Evolutionary conservation across 805 yeast species (phyloP), one percentile per base, ranked within the genome.

Genomic region (Candida michaelii): DNA sequence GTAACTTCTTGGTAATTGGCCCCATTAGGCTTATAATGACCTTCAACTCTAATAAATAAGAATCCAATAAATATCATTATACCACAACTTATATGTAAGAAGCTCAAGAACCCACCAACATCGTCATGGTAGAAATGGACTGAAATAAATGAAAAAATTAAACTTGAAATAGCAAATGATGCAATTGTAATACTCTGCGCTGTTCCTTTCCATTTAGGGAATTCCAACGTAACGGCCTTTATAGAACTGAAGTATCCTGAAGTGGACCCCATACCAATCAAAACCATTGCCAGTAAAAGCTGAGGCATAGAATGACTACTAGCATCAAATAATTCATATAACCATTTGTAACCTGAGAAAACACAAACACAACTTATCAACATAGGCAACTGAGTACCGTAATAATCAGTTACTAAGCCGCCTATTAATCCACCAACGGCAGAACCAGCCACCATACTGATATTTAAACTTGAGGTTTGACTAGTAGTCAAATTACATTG

Each of bases 161-260:
- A 49, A 33, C 63, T 56, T 9, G 66, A 55, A 8, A 64, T 62
- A n/a, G 69, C 69, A 53, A 64, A 64, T 9, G 64, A 59, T 1
- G 69, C 65, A 36, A 64, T 64, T 12, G 69, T 62, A 11, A 64
- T 48, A 42, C 66, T 60, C 46, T 64, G 69, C 6, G 69, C 69
- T 1, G 65, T 49, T n/a, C 65, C 66, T 44, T 61, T 63, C 40
- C 38, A 55, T 16, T 51, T 49, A 5, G 69, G 69, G 36, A 64
- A 64, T 40, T 53, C 55, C 6, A 63, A 41, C 1, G 68, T 56
- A 5, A 64, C 67, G 3, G 68, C 69, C 42, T 63, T 64, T 6
- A 64, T 52, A 8, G 65, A 49, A 38, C 65, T 59, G 40, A 64
- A 64, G 41, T 64, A 64, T 3, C 66, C 65, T 4, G 65, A 48